Evolutionary conservation across 306 rosid species (phyloP).

Genomic region (Medicago lupulina): DNA sequence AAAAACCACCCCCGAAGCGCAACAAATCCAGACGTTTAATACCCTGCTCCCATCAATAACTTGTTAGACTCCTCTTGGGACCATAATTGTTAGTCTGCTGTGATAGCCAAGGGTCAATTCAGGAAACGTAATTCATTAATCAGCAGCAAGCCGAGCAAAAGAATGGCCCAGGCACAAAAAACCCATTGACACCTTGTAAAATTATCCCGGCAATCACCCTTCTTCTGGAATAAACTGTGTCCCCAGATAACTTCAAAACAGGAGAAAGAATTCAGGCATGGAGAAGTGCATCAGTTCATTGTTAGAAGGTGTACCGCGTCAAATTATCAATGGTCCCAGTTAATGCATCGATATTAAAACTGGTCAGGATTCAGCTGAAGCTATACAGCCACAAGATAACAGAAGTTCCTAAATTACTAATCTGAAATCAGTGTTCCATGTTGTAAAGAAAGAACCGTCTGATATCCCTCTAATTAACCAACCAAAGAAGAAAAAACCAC

Average conservation of each 20-base stretch:
- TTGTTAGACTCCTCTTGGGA: constrained; percentile 19
- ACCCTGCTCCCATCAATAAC: constrained; percentile 24
- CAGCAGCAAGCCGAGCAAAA: constrained; percentile 35
- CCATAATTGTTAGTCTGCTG: constrained; percentile 33
- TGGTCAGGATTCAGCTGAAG: constrained; percentile 37
- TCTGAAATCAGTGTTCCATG: constrained; percentile 37
- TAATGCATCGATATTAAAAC: constrained; percentile 34
- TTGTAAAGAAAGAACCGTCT: constrained; percentile 38
- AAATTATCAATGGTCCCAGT: constrained; percentile 20
- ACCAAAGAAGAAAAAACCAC: constrained; percentile 42
- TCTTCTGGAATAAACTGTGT: constrained; percentile 16
- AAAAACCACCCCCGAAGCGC: constrained; percentile 14
- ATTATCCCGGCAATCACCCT: constrained; percentile 11
- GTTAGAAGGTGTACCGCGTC: constrained; percentile 36
- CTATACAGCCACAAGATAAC: constrained; percentile 39
- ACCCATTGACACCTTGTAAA: constrained; percentile 32
- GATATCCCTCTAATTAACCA: constrained; percentile 36
- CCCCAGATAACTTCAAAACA: constrained; percentile 40
- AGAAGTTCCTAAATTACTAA: constrained; percentile 40
- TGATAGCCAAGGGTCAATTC: constrained; percentile 38
- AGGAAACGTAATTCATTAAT: constrained; percentile 24
- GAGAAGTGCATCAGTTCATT: constrained; percentile 35
- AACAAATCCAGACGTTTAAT: constrained; percentile 31
- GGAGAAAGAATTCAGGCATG: constrained; percentile 27
- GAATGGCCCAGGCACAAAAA: constrained; percentile 38